Evolutionary conservation across 768 basidiomycete genomes (phyloP).

Genomic region (Phylloporus sp.): DNA sequence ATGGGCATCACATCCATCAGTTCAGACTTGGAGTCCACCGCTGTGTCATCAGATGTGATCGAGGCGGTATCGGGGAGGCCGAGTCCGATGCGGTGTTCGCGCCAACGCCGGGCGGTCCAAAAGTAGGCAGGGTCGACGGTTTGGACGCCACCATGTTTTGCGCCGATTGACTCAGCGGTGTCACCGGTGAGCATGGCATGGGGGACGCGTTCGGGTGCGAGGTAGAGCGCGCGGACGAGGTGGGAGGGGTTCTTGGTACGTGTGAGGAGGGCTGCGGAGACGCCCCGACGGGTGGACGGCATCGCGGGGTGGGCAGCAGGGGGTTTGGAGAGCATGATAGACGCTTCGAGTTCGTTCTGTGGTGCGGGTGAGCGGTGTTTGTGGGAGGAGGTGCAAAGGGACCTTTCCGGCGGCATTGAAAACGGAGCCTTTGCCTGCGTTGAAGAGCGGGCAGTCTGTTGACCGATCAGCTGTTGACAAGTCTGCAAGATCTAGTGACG

Average conservation of each 20-base stretch:
- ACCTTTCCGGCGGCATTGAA: conserved; percentile 82
- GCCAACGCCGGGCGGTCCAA: conserved; percentile 72
- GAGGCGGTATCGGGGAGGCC: conserved; percentile 50
- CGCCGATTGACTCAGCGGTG: conserved; percentile 59
- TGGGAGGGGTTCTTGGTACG: conserved; percentile 69
- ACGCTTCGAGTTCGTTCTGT: conserved; percentile 80
- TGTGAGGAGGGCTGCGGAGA: conserved; percentile 62
- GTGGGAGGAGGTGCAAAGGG: neutral
- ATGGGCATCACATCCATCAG: conserved; percentile 59
- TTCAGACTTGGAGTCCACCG: conserved; percentile 5
- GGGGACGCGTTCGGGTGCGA: conserved; percentile 55
- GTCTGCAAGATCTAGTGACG: neutral
- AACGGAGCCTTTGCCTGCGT: conserved; percentile 76
- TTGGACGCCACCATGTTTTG: conserved; percentile 44
- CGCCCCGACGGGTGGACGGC: conserved; percentile 55
- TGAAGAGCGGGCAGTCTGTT: conserved; percentile 74
- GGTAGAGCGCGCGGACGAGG: conserved; percentile 66
- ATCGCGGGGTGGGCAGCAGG: conserved; percentile 62
- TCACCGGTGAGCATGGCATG: conserved; percentile 71
- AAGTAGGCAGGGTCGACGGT: conserved; percentile 76
- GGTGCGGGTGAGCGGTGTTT: neutral
- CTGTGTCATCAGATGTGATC: neutral
- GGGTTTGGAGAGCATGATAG: conserved; percentile 77
- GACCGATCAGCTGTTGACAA: too few species aligned
- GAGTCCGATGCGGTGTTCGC: conserved; percentile 68